Conservation (phyloP, 164 flowering plant species). For the Magnolia changhungtana region DNA sequence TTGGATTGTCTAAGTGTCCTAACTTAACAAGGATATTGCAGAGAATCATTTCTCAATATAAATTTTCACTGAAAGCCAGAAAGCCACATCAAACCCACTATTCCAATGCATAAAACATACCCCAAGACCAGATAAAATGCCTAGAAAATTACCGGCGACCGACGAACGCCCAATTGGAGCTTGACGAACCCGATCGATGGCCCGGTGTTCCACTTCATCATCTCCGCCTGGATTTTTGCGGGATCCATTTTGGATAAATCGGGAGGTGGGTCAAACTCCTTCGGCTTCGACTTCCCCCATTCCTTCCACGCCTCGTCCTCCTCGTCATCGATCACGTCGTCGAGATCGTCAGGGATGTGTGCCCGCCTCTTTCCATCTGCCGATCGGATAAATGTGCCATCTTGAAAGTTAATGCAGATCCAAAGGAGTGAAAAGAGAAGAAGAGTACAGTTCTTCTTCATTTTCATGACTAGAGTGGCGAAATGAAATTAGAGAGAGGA, state of each 20-base stretch:
- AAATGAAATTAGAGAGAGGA: too few relatives aligned
- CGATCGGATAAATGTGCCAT: not conserved
- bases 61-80: not conserved
- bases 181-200: conserved; percentile 81
- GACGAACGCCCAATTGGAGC: conserved; percentile 65
- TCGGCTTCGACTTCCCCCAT: conserved; percentile 60
- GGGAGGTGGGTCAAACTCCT: conserved; percentile 53
- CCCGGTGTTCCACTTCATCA: conserved; percentile 63
- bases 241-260: conserved; percentile 49
- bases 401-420: not conserved
- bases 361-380: conserved; percentile 36
- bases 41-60: too few relatives aligned
- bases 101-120: not conserved
- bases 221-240: conserved; percentile 53
- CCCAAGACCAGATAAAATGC: not conserved
- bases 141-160: conserved; percentile 42
- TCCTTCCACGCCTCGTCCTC: conserved; percentile 90
- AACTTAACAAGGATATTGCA: too few relatives aligned
- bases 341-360: conserved; percentile 80
- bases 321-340: conserved; percentile 87
- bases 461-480: not conserved
- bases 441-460: not conserved
- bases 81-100: not conserved
- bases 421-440: not conserved
- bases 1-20: too few relatives aligned